Conservation (phyloP, 371 early-diverging fungal genomes). For the Rhizopus delemar region DNA sequence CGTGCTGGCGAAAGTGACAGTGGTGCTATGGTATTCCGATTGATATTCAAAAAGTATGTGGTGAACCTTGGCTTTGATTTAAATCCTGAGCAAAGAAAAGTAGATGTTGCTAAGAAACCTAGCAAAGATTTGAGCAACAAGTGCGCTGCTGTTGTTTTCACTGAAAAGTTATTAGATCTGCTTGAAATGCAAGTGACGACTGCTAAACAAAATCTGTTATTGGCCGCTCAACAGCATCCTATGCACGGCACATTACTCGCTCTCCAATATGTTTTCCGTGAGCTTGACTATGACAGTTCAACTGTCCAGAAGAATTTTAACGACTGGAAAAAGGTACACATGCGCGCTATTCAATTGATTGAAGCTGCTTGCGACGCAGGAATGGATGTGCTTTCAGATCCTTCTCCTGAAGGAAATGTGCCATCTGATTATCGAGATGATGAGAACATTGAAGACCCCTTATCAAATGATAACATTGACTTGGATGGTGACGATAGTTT, state of each 20-base stretch:
- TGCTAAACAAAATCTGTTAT: slow-evolving; percentile 62
- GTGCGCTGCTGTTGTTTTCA: slow-evolving; percentile 35
- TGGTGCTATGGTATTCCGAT: slow-evolving; percentile 76
- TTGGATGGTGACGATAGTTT: slow-evolving; percentile 23
- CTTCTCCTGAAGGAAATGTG: slow-evolving; percentile 83
- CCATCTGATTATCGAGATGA: slow-evolving; percentile 73
- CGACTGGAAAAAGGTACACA: slow-evolving; percentile 50
- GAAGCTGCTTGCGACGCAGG: slow-evolving; percentile 60
- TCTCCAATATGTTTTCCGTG: slow-evolving; percentile 66
- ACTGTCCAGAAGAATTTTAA: slow-evolving; percentile 32
- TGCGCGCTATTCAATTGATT: slow-evolving; percentile 48
- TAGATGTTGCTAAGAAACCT: slow-evolving; percentile 11
- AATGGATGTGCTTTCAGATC: slow-evolving; percentile 70
- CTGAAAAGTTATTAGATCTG: slow-evolving; percentile 52
- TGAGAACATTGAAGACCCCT: slow-evolving; percentile 69
- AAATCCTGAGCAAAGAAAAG: slow-evolving; percentile 35
- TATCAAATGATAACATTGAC: slow-evolving; percentile 28
- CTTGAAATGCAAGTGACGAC: slow-evolving; percentile 55
- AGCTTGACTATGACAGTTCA: slow-evolving; percentile 50
- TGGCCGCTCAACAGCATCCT: slow-evolving; percentile 72
- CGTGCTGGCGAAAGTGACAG: slow-evolving; percentile 82
- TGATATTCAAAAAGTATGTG: slow-evolving; percentile 80
- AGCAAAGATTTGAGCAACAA: neutral
- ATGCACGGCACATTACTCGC: slow-evolving; percentile 77
- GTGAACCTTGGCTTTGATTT: slow-evolving; percentile 52